Conservation (phyloP, 768 basidiomycete genomes). For the Russula sp. region DNA sequence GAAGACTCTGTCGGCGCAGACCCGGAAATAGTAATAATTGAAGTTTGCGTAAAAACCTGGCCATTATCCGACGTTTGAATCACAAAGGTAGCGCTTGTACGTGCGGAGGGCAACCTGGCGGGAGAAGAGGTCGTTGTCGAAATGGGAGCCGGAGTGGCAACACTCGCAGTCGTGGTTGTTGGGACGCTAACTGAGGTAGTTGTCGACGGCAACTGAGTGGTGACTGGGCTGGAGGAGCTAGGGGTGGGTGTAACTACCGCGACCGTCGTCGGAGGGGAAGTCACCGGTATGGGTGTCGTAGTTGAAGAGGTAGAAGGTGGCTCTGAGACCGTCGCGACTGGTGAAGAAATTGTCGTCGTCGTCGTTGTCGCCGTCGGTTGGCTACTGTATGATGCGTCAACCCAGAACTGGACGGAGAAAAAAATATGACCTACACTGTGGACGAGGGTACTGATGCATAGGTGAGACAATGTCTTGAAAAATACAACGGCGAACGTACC, state of each 20-base stretch:
- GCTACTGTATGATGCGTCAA: background rate
- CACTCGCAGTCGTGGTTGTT: background rate
- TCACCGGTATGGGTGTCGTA: background rate
- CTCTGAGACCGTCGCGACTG: background rate
- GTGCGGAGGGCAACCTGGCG: background rate
- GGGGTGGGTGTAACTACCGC: background rate
- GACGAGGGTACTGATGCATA: background rate
- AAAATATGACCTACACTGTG: constrained; percentile 3
- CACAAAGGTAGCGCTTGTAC: background rate
- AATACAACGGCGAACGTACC: constrained; percentile 1
- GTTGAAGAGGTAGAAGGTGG: background rate
- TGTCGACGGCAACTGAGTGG: background rate
- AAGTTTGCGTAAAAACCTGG: constrained; percentile 19
- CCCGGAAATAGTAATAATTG: constrained; percentile 16
- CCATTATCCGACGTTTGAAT: constrained; percentile 17
- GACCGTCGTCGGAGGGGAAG: constrained; percentile 1
- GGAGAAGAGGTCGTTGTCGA: background rate
- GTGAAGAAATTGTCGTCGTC: background rate
- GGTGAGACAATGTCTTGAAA: background rate
- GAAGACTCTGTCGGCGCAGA: background rate
- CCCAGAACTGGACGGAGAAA: background rate
- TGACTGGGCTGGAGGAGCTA: background rate
- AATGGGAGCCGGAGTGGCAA: constrained; percentile 10
- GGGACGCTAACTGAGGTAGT: background rate
- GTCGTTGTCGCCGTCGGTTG: background rate